Percentiles rank a stretch among this genome's conserved stretches.
These are phyloP conservation scores for Aspergillus luchuensis DNA, from an alignment of 2,329 filamentous ascomycete genomes.

Conservation along the genomic window DNA sequence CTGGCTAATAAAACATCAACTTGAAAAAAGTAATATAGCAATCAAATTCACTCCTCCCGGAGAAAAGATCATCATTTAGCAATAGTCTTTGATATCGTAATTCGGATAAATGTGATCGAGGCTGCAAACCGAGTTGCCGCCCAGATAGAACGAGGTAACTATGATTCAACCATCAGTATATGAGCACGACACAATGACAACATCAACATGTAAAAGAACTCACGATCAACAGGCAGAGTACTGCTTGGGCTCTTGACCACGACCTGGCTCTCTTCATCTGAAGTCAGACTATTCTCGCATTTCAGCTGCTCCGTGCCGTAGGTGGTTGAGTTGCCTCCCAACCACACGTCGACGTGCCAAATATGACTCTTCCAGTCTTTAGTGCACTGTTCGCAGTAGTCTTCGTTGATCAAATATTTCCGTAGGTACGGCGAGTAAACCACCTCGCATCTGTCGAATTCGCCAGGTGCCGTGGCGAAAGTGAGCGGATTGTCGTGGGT, in stretches of 20 bases:
- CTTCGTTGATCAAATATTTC: constrained; percentile 48
- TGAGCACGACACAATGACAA: background rate
- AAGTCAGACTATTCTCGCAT: constrained; percentile 42
- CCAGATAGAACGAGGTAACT: constrained; percentile 15
- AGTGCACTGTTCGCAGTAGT: constrained; percentile 37
- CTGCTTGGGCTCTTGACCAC: constrained; percentile 36
- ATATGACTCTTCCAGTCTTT: constrained; percentile 28
- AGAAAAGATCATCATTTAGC: background rate
- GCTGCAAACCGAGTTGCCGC: constrained; percentile 4
- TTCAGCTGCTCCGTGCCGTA: constrained; percentile 38
- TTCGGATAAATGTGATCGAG: constrained; percentile 12
- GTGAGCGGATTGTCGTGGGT: constrained; percentile 49
- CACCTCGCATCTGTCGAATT: constrained; percentile 48
- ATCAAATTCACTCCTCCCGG: background rate
- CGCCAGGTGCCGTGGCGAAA: constrained; percentile 46
- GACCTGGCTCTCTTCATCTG: constrained; percentile 23
- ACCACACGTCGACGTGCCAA: constrained; percentile 44
- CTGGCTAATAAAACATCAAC: background rate
- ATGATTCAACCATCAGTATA: background rate
- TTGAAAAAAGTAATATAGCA: background rate
- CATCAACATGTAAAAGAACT: constrained; percentile 13
- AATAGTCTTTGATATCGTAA: constrained; percentile 6
- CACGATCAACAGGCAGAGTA: constrained; percentile 38
- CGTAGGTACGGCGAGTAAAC: constrained; percentile 49
- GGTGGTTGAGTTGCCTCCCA: constrained; percentile 33